Percentiles rank a stretch among this genome's conserved stretches.
Conservation (phyloP, 2,329 filamentous ascomycete genomes). For the Exserohilum rostratum region DNA sequence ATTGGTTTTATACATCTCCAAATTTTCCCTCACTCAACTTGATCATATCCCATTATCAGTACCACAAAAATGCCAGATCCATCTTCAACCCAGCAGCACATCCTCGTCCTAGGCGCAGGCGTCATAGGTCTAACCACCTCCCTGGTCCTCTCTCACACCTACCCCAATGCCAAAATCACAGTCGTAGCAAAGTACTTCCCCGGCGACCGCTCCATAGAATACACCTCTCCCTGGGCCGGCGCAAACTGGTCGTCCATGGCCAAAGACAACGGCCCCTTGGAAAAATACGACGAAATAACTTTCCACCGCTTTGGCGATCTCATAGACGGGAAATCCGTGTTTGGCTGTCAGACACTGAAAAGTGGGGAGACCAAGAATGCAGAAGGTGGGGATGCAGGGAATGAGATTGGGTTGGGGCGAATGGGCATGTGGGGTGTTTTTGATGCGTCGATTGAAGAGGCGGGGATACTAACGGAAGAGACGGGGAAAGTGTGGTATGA, state of each 20-base stretch:
- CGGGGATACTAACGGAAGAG: conserved; percentile 41
- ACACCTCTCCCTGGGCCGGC: conserved; percentile 87
- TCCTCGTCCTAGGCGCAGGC: conserved; percentile 59
- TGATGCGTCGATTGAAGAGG: conserved; percentile 40
- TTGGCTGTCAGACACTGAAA: conserved; percentile 20
- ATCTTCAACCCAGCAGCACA: conserved; percentile 16
- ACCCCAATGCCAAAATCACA: conserved; percentile 64
- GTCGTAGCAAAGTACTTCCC: conserved; percentile 89
- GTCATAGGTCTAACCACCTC: conserved; percentile 71
- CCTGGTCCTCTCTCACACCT: conserved; percentile 62
- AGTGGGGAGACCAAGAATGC: conserved; percentile 16
- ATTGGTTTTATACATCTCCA: background rate
- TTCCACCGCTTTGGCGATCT: conserved; percentile 38
- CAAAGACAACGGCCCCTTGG: conserved; percentile 41
- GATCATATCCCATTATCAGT: background rate
- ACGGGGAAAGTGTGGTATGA: conserved; percentile 54
- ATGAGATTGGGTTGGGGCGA: conserved; percentile 34
- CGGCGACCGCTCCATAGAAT: conserved; percentile 89
- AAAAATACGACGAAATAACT: conserved; percentile 41
- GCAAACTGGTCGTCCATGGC: conserved; percentile 72
- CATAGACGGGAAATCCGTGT: conserved; percentile 30
- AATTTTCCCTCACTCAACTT: background rate
- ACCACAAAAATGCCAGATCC: conserved; percentile 17
- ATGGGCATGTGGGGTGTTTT: conserved; percentile 40
- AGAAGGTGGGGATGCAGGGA: conserved; percentile 1